Evolutionary conservation across 106 monocot species (phyloP), one percentile per base, ranked within the genome.

Genomic region (Dendrobium huoshanense): DNA sequence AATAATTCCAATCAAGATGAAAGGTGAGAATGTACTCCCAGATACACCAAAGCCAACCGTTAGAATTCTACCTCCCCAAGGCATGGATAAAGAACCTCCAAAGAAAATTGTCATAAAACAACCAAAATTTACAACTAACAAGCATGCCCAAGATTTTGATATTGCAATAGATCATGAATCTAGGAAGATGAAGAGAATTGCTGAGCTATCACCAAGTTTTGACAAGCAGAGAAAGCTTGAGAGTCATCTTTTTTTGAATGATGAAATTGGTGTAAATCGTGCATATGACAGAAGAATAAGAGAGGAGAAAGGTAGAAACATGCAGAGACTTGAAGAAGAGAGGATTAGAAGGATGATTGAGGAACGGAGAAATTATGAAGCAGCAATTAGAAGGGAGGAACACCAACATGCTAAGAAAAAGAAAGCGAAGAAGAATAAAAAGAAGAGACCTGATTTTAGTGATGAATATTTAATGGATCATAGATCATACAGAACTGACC

Each of bases 61-160:
- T 82, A 78, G 90, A 56, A 90, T 93, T 78, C 83, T 90, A 1
- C 84, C 86, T 18, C 93, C 96, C 47, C 82, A 78, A 27, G 96
- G 92, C 74, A 24, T 81, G 18, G 87, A 87, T 41, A 91, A 80
- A 82, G 90, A 87, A 78, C 80, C 91, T 85, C 88, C 77, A 49
- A 99, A 95, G 79, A 99, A 95, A 82, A 91, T 99, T 51, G 88
- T 91, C 59, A 87, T 99, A 56, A 99, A 95, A 75, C 94, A 95
- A 79, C 87, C 95, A 65, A 92, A 85, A 77, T 70, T 86, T 73
- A 22, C 33, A 9, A 75, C 65, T 58, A 79, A 77, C 76, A 58
- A 67, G 20, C 80, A 58, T 48, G 43, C 43, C 1, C 68, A 59
- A 76, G 81, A 75, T 10, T 31, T 19, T 80, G 92, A 89, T 9